Evolutionary conservation across 352 stramenopile species (phyloP).

Genomic region (Pythium monospermum): DNA sequence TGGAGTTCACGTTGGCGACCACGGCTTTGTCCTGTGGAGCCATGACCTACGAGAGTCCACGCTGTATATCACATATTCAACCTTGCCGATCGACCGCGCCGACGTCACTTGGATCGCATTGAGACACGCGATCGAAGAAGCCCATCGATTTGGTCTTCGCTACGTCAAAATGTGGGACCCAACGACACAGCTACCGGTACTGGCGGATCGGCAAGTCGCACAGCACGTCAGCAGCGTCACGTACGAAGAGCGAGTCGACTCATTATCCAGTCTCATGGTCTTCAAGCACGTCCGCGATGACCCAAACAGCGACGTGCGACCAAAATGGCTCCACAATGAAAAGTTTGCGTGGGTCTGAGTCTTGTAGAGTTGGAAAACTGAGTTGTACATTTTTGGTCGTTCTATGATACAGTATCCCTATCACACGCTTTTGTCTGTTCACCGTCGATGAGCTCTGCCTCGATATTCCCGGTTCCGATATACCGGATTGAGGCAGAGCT

Average conservation of each 20-base stretch:
- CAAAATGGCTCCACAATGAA: conserved; percentile 50
- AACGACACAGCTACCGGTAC: conserved; percentile 1
- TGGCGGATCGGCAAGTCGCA: conserved; percentile 24
- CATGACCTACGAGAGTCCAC: conserved; percentile 51
- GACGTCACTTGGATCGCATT: conserved; percentile 7
- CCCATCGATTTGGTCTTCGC: conserved; percentile 7
- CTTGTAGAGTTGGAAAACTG: background rate
- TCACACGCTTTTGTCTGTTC: too few relatives aligned
- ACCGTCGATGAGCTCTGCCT: too few relatives aligned
- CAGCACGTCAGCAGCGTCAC: conserved; percentile 24
- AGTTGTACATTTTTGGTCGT: background rate
- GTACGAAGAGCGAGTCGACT: conserved; percentile 31
- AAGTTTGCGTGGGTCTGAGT: conserved; percentile 52
- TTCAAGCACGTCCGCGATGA: conserved; percentile 25
- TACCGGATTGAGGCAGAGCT: too few relatives aligned
- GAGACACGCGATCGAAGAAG: conserved; percentile 14
- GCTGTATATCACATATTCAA: conserved; percentile 40
- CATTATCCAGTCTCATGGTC: conserved; percentile 54
- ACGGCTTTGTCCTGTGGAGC: conserved; percentile 51
- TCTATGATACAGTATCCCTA: background rate
- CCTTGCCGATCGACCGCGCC: conserved; percentile 21
- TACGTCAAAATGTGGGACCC: conserved; percentile 55
- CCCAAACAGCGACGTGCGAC: conserved; percentile 8
- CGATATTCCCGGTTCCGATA: too few relatives aligned
- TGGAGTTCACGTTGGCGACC: conserved; percentile 29